These are phyloP conservation scores for Fusarium oxysporum DNA, from an alignment of 2,329 filamentous ascomycete species.

Conservation along the genomic window DNA sequence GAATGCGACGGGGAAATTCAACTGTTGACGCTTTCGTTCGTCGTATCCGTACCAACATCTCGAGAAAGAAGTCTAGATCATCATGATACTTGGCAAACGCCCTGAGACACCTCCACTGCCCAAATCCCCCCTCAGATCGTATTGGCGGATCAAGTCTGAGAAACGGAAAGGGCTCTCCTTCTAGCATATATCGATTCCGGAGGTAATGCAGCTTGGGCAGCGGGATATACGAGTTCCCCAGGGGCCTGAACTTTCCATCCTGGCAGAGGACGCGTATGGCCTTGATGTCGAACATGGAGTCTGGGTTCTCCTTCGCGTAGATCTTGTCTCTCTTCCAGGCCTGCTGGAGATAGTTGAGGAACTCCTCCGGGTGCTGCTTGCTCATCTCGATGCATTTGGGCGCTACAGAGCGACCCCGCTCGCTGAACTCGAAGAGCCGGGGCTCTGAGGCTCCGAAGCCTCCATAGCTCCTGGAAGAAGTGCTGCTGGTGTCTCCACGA, in stretches of 20 bases:
- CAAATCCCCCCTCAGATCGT: constrained; percentile 32
- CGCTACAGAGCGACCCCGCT: constrained; percentile 37
- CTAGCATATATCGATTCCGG: constrained; percentile 41
- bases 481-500: constrained; percentile 42
- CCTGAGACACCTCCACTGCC: constrained; percentile 35
- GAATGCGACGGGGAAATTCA: constrained; percentile 38
- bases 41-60: constrained; percentile 35
- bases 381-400: constrained; percentile 39
- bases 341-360: constrained; percentile 40
- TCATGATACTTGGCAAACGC: constrained; percentile 34
- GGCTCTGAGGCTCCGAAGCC: constrained; percentile 38
- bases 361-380: constrained; percentile 36
- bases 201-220: constrained; percentile 42
- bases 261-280: constrained; percentile 34
- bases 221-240: constrained; percentile 39
- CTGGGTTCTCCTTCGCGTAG: constrained; percentile 36
- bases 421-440: constrained; percentile 39
- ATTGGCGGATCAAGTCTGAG: constrained; percentile 35
- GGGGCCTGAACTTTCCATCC: constrained; percentile 31
- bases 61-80: constrained; percentile 40
- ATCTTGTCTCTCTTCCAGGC: constrained; percentile 40
- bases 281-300: constrained; percentile 38
- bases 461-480: constrained; percentile 39
- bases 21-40: constrained; percentile 29
- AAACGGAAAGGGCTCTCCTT: constrained; percentile 40